Conservation (phyloP, 2,329 filamentous ascomycete species). For the Sporothrix luriei region DNA sequence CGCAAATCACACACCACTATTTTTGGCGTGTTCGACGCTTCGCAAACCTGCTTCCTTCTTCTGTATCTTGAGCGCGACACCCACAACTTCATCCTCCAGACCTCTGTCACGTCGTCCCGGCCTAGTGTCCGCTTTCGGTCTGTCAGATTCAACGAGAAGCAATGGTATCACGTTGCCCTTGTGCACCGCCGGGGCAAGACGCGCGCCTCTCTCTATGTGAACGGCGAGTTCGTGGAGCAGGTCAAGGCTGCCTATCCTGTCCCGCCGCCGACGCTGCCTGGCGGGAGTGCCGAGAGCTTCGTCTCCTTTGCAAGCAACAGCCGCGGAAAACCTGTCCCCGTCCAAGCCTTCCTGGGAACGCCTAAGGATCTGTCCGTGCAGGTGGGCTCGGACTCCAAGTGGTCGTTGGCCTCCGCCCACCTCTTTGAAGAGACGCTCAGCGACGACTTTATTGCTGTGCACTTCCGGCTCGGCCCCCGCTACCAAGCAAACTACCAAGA, state of each 20-base stretch:
- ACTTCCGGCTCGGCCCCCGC: conserved; percentile 83
- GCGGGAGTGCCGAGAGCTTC: conserved; percentile 67
- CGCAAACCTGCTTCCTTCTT: conserved; percentile 89
- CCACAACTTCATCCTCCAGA: conserved; percentile 92
- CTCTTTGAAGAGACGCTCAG: conserved; percentile 85
- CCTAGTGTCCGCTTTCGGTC: conserved; percentile 95
- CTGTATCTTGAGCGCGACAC: conserved; percentile 94
- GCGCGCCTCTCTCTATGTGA: conserved; percentile 83
- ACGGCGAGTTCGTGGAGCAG: conserved; percentile 93
- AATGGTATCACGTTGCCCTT: conserved; percentile 92
- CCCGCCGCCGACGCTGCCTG: conserved; percentile 65
- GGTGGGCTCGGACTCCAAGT: conserved; percentile 75
- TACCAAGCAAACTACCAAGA: conserved; percentile 98
- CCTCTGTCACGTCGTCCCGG: conserved; percentile 80
- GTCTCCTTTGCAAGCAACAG: conserved; percentile 64
- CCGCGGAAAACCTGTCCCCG: conserved; percentile 61
- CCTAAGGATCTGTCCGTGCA: conserved; percentile 81
- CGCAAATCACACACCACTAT: conserved; percentile 84
- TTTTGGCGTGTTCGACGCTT: conserved; percentile 91
- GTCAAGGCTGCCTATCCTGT: conserved; percentile 85
- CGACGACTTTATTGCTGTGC: conserved; percentile 88
- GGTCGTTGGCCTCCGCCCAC: conserved; percentile 88
- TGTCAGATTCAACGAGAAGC: conserved; percentile 70
- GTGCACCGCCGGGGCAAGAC: conserved; percentile 80
- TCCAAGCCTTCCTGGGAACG: conserved; percentile 92